Evolutionary conservation across 148 eudicot genomes (phyloP).

Genomic region (Tetragonia tetragonoides): DNA sequence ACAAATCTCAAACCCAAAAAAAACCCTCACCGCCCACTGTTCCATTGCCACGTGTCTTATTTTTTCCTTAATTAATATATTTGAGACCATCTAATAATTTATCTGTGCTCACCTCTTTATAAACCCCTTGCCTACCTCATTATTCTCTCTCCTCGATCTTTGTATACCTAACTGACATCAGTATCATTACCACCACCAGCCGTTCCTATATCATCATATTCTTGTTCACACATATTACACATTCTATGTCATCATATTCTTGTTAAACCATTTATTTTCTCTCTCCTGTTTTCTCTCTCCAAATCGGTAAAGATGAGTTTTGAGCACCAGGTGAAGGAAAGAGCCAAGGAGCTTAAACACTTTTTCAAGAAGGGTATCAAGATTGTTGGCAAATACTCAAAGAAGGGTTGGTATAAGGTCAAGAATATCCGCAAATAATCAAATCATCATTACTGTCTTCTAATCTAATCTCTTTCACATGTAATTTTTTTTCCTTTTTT

Average conservation of each 20-base stretch:
- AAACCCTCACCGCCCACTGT: neutral
- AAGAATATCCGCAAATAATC: conserved; percentile 38
- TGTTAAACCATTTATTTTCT: neutral
- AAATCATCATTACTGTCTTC: neutral
- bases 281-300: no score
- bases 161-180: neutral
- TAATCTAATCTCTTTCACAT: neutral
- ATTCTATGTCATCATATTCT: no score
- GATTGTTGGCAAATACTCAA: conserved; percentile 47
- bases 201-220: no score
- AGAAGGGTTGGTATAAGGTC: conserved; percentile 72
- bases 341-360: conserved; percentile 46
- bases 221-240: no score
- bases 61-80: neutral
- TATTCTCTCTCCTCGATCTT: neutral
- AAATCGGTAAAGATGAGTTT: conserved; percentile 32
- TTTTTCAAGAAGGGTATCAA: conserved; percentile 53
- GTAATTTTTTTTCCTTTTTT: neutral
- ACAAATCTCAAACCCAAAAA: neutral
- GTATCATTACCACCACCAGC: neutral
- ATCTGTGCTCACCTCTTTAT: no score
- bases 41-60: neutral
- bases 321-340: conserved; percentile 61
- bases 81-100: no score
- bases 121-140: neutral